Evolutionary conservation across 2,329 filamentous ascomycete species (phyloP), one percentile per base, ranked within the genome.

Genomic region (Mollisia scopiformis): DNA sequence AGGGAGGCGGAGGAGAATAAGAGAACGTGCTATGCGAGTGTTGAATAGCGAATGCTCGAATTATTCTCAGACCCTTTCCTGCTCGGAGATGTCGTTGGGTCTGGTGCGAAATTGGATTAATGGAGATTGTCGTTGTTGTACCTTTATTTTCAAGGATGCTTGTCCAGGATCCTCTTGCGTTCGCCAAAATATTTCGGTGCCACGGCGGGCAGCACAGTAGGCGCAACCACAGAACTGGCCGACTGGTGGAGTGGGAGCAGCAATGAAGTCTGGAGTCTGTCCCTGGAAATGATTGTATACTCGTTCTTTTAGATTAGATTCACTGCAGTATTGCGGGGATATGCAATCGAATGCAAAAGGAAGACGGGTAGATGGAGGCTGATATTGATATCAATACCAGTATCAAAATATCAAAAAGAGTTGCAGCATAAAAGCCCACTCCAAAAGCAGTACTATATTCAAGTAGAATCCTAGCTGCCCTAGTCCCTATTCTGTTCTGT

Each of bases 11-110:
- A 6, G 28, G 49, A 14, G 21, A 10, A 28, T 19, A n/a, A n/a
- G n/a, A n/a, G n/a, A n/a, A n/a, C n/a, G n/a, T n/a, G n/a, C n/a
- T n/a, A n/a, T n/a, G n/a, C n/a, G n/a, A n/a, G n/a, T n/a, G n/a
- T n/a, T n/a, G n/a, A n/a, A 16, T n/a, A 23, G 49, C 23, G 28
- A 47, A 51, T 33, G 16, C 27, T 51, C 33, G 49, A n/a, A n/a
- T n/a, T n/a, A 51, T 51, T 23, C 6, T 50, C n/a, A 19, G 28
- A 16, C 25, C 16, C 50, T 23, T 55, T 43, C 49, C 28, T 46
- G 39, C 30, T 28, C 49, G 54, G 51, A 58, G 55, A 62, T 55
- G 50, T 61, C 50, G 54, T 49, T 49, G 59, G 54, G 50, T 28
- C 43, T 31, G n/a, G n/a, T n/a, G 53, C 25, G 23, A 47, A 58